Percentiles rank a stretch among this genome's conserved stretches.
Evolutionary conservation across 768 basidiomycete genomes (phyloP).

Genomic region (Pulveroboletus sp.): DNA sequence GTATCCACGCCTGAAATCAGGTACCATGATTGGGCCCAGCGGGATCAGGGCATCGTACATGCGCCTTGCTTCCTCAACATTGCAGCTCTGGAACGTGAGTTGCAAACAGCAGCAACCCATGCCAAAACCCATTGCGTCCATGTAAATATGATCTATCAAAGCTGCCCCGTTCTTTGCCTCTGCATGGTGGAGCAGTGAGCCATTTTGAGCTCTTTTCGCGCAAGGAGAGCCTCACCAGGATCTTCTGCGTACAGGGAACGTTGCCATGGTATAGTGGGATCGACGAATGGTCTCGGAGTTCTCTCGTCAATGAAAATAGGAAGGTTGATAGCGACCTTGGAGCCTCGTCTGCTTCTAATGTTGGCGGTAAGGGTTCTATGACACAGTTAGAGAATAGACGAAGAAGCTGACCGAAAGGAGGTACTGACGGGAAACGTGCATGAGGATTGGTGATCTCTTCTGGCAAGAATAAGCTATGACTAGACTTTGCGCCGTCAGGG

Average conservation of each 20-base stretch:
- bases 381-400: constrained; percentile 10
- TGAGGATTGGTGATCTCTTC: constrained; percentile 97
- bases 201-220: constrained; percentile 3
- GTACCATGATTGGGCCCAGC: constrained; percentile 89
- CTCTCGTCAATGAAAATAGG: constrained; percentile 86
- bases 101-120: constrained; percentile 99
- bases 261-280: constrained; percentile 88
- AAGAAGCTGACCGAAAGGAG: constrained; percentile 7
- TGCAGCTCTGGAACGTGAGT: constrained; percentile 95
- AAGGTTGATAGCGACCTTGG: constrained; percentile 93
- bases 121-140: constrained; percentile 99
- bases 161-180: constrained; percentile 92
- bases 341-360: constrained; percentile 83
- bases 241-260: constrained; percentile 82
- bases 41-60: constrained; percentile 97
- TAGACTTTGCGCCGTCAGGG: constrained; percentile 73
- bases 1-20: constrained; percentile 13
- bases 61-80: constrained; percentile 83
- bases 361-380: constrained; percentile 94
- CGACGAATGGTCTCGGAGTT: constrained; percentile 86
- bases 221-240: constrained; percentile 47
- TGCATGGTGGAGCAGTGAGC: constrained; percentile 21
- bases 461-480: constrained; percentile 90
- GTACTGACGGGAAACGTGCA: constrained; percentile 91
- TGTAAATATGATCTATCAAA: constrained; percentile 85